Percentiles rank a stretch among this genome's conserved stretches.
phyloP scores from a whole-genome alignment of 306 rosid species.

The Sesbania bispinosa region DNA sequence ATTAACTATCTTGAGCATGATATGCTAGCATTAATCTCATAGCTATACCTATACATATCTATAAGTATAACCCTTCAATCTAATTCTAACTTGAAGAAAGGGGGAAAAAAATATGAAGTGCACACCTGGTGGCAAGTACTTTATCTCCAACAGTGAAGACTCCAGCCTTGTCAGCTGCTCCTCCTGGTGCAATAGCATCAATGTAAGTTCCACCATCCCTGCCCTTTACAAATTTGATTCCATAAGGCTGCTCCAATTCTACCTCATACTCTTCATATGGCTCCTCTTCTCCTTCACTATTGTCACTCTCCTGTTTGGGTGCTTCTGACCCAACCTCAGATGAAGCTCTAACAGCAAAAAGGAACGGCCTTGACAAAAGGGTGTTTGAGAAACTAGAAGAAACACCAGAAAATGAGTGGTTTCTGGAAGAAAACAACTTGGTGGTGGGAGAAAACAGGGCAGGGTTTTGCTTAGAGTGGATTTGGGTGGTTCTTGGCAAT shows the following conservation, averaged over 20 bases:
- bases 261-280: conserved; percentile 82
- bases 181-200: conserved; percentile 95
- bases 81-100: conserved; percentile 9
- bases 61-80: too few relatives aligned
- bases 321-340: conserved; percentile 54
- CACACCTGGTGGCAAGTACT: conserved; percentile 93
- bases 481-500: conserved; percentile 42
- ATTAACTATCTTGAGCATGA: neutral
- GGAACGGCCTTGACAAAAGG: conserved; percentile 33
- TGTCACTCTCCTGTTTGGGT: conserved; percentile 35
- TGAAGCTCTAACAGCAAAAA: conserved; percentile 54
- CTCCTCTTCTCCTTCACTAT: conserved; percentile 36
- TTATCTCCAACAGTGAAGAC: conserved; percentile 79
- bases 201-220: conserved; percentile 91
- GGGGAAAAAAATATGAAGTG: neutral
- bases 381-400: conserved; percentile 31
- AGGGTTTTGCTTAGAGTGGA: conserved; percentile 33
- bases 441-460: conserved; percentile 27
- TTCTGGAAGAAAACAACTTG: conserved; percentile 39
- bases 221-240: conserved; percentile 79
- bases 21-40: neutral
- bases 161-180: conserved; percentile 73
- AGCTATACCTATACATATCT: too few relatives aligned
- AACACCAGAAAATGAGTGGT: conserved; percentile 19
- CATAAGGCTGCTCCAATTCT: conserved; percentile 79